These are phyloP conservation scores for Barbatosphaeria neglecta DNA, from an alignment of 495 filamentous ascomycete species.

Conservation along the genomic window DNA sequence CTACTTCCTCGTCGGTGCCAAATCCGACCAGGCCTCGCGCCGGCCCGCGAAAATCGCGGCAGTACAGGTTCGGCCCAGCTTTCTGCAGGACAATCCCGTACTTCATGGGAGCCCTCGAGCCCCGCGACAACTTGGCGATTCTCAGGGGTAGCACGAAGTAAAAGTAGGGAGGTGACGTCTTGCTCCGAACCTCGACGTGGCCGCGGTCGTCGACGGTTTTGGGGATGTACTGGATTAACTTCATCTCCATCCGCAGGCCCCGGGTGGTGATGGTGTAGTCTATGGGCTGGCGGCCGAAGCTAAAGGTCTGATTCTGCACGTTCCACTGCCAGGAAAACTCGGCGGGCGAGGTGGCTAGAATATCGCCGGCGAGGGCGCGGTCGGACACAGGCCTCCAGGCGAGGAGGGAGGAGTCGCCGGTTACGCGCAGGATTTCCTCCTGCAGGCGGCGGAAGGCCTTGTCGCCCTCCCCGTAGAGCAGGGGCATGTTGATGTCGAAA, in stretches of 20 bases:
- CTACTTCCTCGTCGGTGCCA: background rate
- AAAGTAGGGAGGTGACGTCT: background rate
- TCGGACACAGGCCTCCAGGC: background rate
- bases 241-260: background rate
- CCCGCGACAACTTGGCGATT: background rate
- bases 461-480: background rate
- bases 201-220: background rate
- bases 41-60: background rate
- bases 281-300: background rate
- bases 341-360: background rate
- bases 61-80: background rate
- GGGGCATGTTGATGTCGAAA: background rate
- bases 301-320: background rate
- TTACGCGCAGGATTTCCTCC: background rate
- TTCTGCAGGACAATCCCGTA: background rate
- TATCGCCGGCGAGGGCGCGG: too few relatives aligned
- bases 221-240: background rate
- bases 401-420: background rate
- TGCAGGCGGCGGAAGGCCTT: background rate
- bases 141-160: background rate
- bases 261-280: background rate
- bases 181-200: background rate
- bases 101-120: too few relatives aligned
- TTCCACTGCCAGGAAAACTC: background rate
- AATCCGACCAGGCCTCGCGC: background rate